Base-by-base conservation (phyloP, 306 rosid species). In the Rubus parviflorus region DNA sequence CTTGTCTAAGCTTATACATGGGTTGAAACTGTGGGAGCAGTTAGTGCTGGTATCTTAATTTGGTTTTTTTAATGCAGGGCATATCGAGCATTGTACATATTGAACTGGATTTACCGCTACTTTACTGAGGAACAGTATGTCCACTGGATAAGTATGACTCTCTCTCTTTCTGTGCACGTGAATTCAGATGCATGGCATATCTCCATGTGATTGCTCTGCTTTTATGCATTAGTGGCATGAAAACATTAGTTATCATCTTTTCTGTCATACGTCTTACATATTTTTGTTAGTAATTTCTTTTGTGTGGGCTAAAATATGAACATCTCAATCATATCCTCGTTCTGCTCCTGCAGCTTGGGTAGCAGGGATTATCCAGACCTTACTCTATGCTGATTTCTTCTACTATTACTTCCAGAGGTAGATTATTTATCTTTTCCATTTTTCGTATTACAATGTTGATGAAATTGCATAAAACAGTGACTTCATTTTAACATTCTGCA, bases 21-120 rank as follows among this genome's bases (percentile, higher is more conserved):
- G 78, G 56, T 79, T 61, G 17, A 51, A 54, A 58, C 35, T 77
- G 41, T 75, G 43, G 56, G 23, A 48, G 17, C 76, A 8, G 1
- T 16, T 45, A 17, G 49, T 15, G 25, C 68, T 53, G 42, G 22
- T 61, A 47, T 57, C 74, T 25, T 69, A 48, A 43, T 38, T 52
- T 57, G 79, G 75, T 68, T 81, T 52, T 58, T 56, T 72, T 61
- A 72, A 72, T 88, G 93, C 97, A 93, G 98, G 80, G 95, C 90
- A 1, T 93, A 93, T 78, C 88, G 97, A 85, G 93, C 83, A 43
- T 80, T 93, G 37, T 93, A 93, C 89, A 89, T 93, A 52, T 73
- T 91, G 77, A 93, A 93, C 85, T 93, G 98, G 98, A 82, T 89
- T 69, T 93, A 88, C 75, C 97, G 98, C 87, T 93, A 91, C 90